phyloP scores from a whole-genome alignment of 768 basidiomycete genomes.

The Leucosporidium scottii region DNA sequence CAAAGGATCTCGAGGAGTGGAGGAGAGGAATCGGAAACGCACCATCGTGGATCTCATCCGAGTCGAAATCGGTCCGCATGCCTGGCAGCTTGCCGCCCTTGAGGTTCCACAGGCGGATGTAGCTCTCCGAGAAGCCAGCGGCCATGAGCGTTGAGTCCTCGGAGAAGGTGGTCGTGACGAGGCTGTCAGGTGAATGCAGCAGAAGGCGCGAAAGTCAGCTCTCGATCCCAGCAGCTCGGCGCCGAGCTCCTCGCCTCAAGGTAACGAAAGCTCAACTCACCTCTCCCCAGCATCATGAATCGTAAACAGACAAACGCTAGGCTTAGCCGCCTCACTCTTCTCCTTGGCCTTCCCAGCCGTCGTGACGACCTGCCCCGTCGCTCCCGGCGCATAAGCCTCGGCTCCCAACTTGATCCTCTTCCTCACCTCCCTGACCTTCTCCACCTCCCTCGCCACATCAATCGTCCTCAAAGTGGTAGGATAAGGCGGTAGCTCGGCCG shows the following conservation, averaged over 20 bases:
- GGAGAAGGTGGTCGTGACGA: conserved; percentile 81
- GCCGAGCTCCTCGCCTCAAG: neutral
- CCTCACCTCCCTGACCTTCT: conserved; percentile 75
- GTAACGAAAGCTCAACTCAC: conserved; percentile 48
- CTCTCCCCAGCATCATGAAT: conserved; percentile 91
- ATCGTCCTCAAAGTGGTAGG: conserved; percentile 73
- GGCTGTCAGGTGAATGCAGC: conserved; percentile 45
- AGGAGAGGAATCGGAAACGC: conserved; percentile 38
- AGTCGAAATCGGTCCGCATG: conserved; percentile 64
- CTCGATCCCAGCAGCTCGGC: neutral
- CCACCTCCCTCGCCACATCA: conserved; percentile 87
- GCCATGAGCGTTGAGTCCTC: conserved; percentile 86
- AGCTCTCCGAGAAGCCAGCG: conserved; percentile 90
- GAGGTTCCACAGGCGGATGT: conserved; percentile 86
- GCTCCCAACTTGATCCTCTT: conserved; percentile 89
- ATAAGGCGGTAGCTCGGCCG: conserved; percentile 68
- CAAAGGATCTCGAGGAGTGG: too few relatives aligned
- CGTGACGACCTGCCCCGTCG: conserved; percentile 52
- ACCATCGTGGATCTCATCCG: conserved; percentile 64
- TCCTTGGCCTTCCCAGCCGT: conserved; percentile 43
- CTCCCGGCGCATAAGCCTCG: conserved; percentile 37
- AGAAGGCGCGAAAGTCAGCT: neutral
- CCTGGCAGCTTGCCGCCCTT: conserved; percentile 83
- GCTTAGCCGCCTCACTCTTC: conserved; percentile 52
- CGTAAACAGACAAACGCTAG: conserved; percentile 92